phyloP scores from a whole-genome alignment of 2,329 filamentous ascomycete species.

The Neofusicoccum parvum region DNA sequence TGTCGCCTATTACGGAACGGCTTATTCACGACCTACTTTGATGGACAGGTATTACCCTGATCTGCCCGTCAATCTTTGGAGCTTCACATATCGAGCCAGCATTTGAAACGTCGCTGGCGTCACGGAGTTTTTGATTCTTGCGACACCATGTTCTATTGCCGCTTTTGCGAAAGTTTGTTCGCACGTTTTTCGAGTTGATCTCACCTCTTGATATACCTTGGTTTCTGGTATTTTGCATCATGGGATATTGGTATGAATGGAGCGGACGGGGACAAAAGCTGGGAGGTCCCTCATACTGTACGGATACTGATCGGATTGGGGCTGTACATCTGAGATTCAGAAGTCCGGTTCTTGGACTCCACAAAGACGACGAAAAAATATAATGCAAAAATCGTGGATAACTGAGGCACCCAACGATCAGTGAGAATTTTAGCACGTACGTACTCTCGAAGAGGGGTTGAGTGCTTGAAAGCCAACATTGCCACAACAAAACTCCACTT shows the following conservation, averaged over 20 bases:
- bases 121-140: not conserved
- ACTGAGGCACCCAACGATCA: not conserved
- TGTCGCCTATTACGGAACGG: too few species aligned
- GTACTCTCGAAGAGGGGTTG: not conserved
- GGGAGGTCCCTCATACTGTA: not conserved
- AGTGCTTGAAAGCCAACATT: too few species aligned
- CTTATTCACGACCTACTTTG: not conserved
- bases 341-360: not conserved
- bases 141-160: not conserved
- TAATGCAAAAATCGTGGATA: not conserved
- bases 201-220: conserved; percentile 9
- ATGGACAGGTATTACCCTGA: too few species aligned
- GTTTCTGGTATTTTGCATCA: not conserved
- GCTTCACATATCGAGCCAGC: not conserved
- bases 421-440: not conserved
- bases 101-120: not conserved
- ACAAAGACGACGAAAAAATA: not conserved
- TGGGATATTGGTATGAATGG: not conserved
- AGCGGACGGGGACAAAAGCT: not conserved
- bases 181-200: not conserved
- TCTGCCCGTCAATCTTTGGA: not conserved
- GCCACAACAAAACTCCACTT: too few species aligned
- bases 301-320: not conserved
- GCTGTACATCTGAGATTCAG: not conserved
- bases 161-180: not conserved